Base-by-base conservation (phyloP, 2,329 filamentous ascomycete species). In the Penicillium sp. region DNA sequence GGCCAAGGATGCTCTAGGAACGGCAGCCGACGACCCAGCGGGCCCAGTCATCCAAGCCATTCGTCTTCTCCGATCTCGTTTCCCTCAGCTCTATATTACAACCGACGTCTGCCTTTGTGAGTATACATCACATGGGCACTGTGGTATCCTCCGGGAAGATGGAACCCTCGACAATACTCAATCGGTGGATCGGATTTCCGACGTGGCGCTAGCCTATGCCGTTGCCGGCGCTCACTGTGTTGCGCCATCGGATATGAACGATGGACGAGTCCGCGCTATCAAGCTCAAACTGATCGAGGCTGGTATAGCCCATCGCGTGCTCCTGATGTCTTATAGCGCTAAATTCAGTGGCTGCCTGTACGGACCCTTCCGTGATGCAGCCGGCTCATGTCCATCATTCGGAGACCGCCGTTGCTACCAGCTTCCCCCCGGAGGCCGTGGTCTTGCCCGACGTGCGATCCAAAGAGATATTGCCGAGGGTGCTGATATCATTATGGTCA, bases 401-500 rank as follows among this genome's bases (percentile, higher is more conserved):
- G 95, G 95, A 67, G 95, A 99, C 80, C 88, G 95, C 70, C 90
- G 91, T 77, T 98, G 95, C 86, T 99, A 99, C 82, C 95, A 99
- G 81, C 86, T 99, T 12, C 95, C 95, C 1, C 92, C 93, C 0
- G 93, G 93, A 64, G 95, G 93, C 28, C 90, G 95, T 55, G 95
- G 95, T 37, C 87, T 99, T 49, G 95, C 95, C 17, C 88, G 95
- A 67, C 88, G 95, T 69, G 95, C 95, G 53, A 97, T 99, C 67
- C 82, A 88, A 44, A 87, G 95, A 69, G 95, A 99, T 75, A 94
- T 99, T 69, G 86, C 85, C 66, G 95, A 99, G 80, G 95, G 95
- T 28, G 95, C 95, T 22, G 95, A 99, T 74, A 92, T 97, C 70
- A 97, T 99, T 80, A 97, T 99, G 94, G 95, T 99, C 65, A 99